phyloP scores from a whole-genome alignment of 1,284 basidiomycete species.

The Earliella scabrosa region DNA sequence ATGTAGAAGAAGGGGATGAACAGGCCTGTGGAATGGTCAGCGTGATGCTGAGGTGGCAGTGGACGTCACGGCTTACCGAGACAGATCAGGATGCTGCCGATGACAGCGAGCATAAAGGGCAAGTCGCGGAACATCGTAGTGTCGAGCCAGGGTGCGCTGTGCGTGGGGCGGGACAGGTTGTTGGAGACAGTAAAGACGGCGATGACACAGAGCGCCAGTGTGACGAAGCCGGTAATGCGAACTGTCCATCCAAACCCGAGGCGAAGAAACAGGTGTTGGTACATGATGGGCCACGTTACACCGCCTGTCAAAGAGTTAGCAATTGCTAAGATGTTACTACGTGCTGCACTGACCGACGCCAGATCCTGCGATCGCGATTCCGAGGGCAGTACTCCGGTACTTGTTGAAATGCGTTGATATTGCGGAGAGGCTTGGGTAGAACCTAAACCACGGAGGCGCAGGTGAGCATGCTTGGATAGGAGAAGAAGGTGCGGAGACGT shows the following conservation, averaged over 20 bases:
- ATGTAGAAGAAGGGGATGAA: constrained; percentile 57
- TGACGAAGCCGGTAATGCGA: constrained; percentile 40
- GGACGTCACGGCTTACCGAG: constrained; percentile 32
- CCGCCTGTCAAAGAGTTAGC: constrained; percentile 49
- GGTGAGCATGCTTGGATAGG: neutral
- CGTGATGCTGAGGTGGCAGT: no score
- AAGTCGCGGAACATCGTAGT: constrained; percentile 34
- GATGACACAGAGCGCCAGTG: constrained; percentile 33
- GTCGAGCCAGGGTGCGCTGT: constrained; percentile 31
- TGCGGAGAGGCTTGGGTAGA: constrained; percentile 33
- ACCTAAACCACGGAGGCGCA: constrained; percentile 20
- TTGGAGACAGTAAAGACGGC: constrained; percentile 34
- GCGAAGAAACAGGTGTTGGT: constrained; percentile 56
- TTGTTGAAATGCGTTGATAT: constrained; percentile 55
- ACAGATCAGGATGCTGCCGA: constrained; percentile 37
- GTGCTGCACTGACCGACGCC: constrained; percentile 29
- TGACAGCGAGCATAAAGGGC: constrained; percentile 34
- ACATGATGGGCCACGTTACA: constrained; percentile 68
- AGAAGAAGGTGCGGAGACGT: constrained; percentile 13
- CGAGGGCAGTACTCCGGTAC: constrained; percentile 59
- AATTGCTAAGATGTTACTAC: neutral
- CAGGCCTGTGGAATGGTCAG: constrained; percentile 39
- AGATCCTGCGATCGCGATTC: constrained; percentile 45
- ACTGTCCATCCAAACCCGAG: constrained; percentile 69
- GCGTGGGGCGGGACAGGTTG: constrained; percentile 18